These are phyloP conservation scores for Neurospora cerealis DNA, from an alignment of 495 filamentous ascomycete species.

Conservation along the genomic window DNA sequence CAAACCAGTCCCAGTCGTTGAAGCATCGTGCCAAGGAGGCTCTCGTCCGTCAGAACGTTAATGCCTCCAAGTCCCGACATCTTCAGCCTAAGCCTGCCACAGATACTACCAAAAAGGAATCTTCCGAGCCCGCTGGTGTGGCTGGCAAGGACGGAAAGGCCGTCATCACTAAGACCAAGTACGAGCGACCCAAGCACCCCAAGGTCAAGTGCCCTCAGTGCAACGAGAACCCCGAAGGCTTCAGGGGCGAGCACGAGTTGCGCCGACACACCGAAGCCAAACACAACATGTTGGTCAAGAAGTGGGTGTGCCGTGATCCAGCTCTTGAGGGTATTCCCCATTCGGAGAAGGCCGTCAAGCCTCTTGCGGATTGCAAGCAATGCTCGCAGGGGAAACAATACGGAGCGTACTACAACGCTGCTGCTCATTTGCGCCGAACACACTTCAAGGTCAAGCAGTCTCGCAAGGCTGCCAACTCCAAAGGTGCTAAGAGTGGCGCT, in stretches of 20 bases:
- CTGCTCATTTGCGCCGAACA: slow-evolving; percentile 79
- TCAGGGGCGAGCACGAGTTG: slow-evolving; percentile 89
- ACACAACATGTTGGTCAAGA: slow-evolving; percentile 63
- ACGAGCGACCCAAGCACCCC: slow-evolving; percentile 64
- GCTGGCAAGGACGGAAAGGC: slow-evolving; percentile 32
- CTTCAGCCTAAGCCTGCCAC: slow-evolving; percentile 31
- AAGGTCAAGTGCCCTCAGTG: slow-evolving; percentile 70
- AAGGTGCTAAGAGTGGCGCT: slow-evolving; percentile 25
- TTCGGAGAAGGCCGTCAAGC: slow-evolving; percentile 44
- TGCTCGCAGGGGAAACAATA: slow-evolving; percentile 73
- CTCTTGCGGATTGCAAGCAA: slow-evolving; percentile 76
- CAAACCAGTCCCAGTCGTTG: slow-evolving; percentile 30
- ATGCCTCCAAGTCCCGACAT: slow-evolving; percentile 19
- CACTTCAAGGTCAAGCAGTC: slow-evolving; percentile 57
- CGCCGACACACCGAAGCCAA: slow-evolving; percentile 75
- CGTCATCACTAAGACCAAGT: slow-evolving; percentile 56
- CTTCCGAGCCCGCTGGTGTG: slow-evolving; percentile 8
- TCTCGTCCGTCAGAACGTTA: slow-evolving; percentile 24
- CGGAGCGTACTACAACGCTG: slow-evolving; percentile 90
- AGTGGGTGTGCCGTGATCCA: slow-evolving; percentile 60
- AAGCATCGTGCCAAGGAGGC: slow-evolving; percentile 35
- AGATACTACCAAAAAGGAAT: slow-evolving; percentile 11
- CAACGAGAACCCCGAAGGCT: slow-evolving; percentile 70
- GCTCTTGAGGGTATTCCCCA: slow-evolving; percentile 23
- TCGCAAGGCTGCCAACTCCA: slow-evolving; percentile 30